Base-by-base conservation (phyloP, 306 rosid genomes). In the Rubus parviflorus region DNA sequence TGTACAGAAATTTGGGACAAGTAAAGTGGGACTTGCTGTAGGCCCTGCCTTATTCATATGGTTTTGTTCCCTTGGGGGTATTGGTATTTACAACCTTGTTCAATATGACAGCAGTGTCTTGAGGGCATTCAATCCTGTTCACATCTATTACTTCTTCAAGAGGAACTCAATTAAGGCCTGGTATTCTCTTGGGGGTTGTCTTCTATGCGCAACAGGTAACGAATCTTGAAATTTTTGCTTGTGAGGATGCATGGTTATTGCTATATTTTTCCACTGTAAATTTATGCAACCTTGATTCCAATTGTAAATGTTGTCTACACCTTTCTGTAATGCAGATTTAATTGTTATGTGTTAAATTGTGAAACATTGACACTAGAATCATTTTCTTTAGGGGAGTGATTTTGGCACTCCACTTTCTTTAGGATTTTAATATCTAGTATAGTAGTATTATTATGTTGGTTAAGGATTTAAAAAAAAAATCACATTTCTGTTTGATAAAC, bases 171-270 rank as follows among this genome's bases (percentile, higher is more conserved):
- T 88, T 70, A 95, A 90, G 81, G 97, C 97, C 22, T 95, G 97
- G 97, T 95, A 89, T 82, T 76, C 96, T 86, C 97, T 95, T 72
- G 98, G 97, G 81, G 98, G 98, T 45, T 95, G 98, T 86, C 89
- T 95, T 79, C 90, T 92, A 74, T 92, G 97, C 83, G 98, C 97
- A 75, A 95, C 98, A 73, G 98, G 98, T 95, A 86, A 88, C 69
- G 52, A 25, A 48, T 76, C 64, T 70, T 68, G 74, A 77, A 67
- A 54, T 68, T 30, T 70, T 83, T 54, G 61, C 75, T 19, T 41
- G 73, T 73, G 81, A 74, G 46, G 70, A 58, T 80, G 57, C 75
- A 47, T 46, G 16, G 7, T 35, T 68, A 40, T 62, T 72, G 72
- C 67, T 52, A n/a, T 68, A 37, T 47, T 53, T 81, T 10, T 54